A percentile compares a stretch with the other conserved stretches of the same genome.
These are phyloP conservation scores for Prunus yedoensis DNA, from an alignment of 331 rosid genomes.

Conservation along the genomic window DNA sequence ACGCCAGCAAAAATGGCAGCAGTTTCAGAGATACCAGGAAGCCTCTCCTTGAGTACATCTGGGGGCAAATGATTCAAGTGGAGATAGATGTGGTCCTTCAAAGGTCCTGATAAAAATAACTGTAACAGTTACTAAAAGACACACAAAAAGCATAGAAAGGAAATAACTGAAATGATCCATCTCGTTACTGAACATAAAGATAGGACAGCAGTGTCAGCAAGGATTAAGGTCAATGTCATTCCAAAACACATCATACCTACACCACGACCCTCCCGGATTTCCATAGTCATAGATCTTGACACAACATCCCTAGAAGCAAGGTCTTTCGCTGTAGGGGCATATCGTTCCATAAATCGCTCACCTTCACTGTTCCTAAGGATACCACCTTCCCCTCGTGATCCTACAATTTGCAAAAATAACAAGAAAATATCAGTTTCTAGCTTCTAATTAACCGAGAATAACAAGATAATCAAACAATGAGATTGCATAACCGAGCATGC, in stretches of 20 bases:
- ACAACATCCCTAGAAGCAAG: conserved; percentile 98
- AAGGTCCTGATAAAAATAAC: conserved; percentile 62
- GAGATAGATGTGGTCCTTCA: conserved; percentile 98
- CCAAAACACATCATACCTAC: conserved; percentile 60
- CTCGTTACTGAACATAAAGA: neutral
- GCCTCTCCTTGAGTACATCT: conserved; percentile 98
- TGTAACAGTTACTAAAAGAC: conserved; percentile 9
- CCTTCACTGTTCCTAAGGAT: conserved; percentile 96
- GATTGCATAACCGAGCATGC: neutral
- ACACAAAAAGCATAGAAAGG: neutral
- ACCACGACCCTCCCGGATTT: conserved; percentile 98
- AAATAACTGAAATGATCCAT: neutral
- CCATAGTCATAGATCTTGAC: conserved; percentile 98
- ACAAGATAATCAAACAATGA: neutral
- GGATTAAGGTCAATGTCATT: conserved; percentile 5
- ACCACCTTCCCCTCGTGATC: conserved; percentile 99
- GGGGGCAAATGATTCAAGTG: conserved; percentile 99
- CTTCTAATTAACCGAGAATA: neutral
- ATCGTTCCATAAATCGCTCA: conserved; percentile 96
- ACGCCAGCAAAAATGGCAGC: conserved; percentile 99
- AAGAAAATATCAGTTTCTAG: conserved; percentile 17
- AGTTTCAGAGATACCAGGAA: conserved; percentile 99
- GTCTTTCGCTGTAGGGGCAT: conserved; percentile 98
- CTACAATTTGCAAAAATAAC: conserved; percentile 45
- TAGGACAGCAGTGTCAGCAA: conserved; percentile 9